Evolutionary conservation across 306 rosid species (phyloP), one percentile per base, ranked within the genome.

Genomic region (Mimosa bimucronata): DNA sequence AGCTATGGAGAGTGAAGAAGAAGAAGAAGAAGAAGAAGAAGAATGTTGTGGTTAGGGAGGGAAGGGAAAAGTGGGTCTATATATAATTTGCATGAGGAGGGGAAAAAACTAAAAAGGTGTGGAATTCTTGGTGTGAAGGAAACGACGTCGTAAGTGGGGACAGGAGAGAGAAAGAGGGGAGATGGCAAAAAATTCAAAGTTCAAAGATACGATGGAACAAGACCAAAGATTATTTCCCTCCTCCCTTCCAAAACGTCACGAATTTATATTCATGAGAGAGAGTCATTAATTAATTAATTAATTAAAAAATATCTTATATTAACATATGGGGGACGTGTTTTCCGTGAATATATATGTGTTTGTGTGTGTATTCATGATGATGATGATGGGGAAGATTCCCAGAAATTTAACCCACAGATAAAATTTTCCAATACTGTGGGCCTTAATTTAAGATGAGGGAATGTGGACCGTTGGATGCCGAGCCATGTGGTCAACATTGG

Each of bases 41-140:
- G 29, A 65, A 23, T 66, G 29, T 26, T 4, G 18, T 23, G 21
- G 85, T 73, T 71, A 73, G 71, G 5, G 25, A 6, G 29, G 16
- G 66, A 25, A 58, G 34, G 6, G 34, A 11, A 58, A 25, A 4
- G 66, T 77, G 69, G 80, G 16, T 25, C n/a, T 80, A 74, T 84
- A 86, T 74, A 83, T 77, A 73, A 81, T 73, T 85, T 89, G 89
- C 89, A 90, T 83, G 91, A 85, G 52, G 65, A 83, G 28, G 64
- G 0, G 9, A 57, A 34, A 34, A 6, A 34, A 34, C 38, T 34
- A 34, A 34, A n/a, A 21, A 3, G 28, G 68, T 55, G 75, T 25
- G 50, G 50, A 67, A 37, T 13, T 31, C 13, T 28, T 1, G 25
- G 71, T 25, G 58, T 25, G 0, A 44, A 70, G 69, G 9, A 64